Evolutionary conservation across 2,329 filamentous ascomycete species (phyloP).

Genomic region (Rutstroemia sp.): DNA sequence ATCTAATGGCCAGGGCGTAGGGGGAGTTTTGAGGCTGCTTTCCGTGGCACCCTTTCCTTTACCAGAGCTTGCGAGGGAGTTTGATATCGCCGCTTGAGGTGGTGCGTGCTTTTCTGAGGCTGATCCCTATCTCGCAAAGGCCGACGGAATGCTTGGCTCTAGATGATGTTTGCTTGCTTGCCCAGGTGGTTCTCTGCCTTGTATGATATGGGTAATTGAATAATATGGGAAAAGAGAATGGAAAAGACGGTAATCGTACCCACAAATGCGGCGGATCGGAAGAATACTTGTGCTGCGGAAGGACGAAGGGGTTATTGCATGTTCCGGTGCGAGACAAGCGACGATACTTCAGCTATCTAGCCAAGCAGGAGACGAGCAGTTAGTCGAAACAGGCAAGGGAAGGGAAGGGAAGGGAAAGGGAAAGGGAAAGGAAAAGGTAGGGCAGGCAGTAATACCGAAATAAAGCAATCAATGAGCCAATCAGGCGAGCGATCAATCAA

Average conservation of each 20-base stretch:
- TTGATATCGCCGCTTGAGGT: not conserved
- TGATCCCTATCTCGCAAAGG: not conserved
- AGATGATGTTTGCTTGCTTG: not conserved
- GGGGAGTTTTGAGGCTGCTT: not conserved
- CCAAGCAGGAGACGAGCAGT: not conserved
- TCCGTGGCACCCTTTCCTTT: no score
- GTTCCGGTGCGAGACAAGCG: not conserved
- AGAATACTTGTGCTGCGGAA: slow-evolving; percentile 8
- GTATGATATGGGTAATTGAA: not conserved
- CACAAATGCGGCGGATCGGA: slow-evolving; percentile 1
- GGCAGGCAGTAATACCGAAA: not conserved
- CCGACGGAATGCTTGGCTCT: not conserved
- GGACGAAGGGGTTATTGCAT: slow-evolving; percentile 6
- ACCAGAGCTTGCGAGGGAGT: no score
- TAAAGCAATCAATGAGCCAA: not conserved
- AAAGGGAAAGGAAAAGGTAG: not conserved
- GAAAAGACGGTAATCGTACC: not conserved
- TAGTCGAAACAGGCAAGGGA: not conserved
- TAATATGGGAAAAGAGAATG: not conserved
- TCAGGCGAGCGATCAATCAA: not conserved
- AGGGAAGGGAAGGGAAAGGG: not conserved
- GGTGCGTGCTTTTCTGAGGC: not conserved
- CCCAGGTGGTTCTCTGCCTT: not conserved
- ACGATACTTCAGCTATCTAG: not conserved
- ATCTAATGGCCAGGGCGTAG: no score